Percentiles rank a stretch among this genome's conserved stretches.
phyloP scores from a whole-genome alignment of 441 rosid species.

The Croton laevigatus region DNA sequence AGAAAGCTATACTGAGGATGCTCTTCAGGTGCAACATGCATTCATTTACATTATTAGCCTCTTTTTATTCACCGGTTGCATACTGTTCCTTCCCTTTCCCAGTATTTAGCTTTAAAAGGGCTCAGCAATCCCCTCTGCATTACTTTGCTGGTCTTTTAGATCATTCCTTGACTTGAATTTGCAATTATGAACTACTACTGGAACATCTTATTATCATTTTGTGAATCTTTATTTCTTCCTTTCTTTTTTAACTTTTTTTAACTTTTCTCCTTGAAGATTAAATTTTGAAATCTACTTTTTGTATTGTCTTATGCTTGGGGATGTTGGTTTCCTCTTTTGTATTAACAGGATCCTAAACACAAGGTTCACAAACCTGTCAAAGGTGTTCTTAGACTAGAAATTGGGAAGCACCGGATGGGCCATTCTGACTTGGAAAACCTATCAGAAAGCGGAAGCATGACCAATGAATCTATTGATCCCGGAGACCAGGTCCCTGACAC shows the following conservation, averaged over 20 bases:
- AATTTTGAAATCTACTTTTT: conserved; percentile 3
- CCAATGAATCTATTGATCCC: conserved; percentile 79
- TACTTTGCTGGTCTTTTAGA: too few relatives aligned
- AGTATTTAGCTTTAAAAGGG: too few relatives aligned
- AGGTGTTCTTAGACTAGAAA: conserved; percentile 87
- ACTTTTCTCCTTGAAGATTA: too few relatives aligned
- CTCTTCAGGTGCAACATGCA: conserved; percentile 69
- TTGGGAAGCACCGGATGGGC: conserved; percentile 85
- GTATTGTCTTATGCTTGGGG: conserved; percentile 15
- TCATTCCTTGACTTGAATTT: too few relatives aligned
- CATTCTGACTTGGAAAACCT: conserved; percentile 71
- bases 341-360: conserved; percentile 83
- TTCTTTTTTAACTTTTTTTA: too few relatives aligned
- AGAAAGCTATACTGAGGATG: conserved; percentile 96
- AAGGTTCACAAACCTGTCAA: conserved; percentile 96
- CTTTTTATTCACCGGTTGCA: neutral
- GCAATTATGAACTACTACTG: too few relatives aligned
- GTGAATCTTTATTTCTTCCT: too few relatives aligned
- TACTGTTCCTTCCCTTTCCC: neutral
- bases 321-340: conserved; percentile 27
- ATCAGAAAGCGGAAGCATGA: conserved; percentile 87
- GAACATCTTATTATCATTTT: too few relatives aligned
- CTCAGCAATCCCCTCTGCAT: too few relatives aligned
- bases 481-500: conserved; percentile 57
- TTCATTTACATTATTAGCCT: neutral